A percentile compares a stretch with the other conserved stretches of the same genome.
phyloP scores from a whole-genome alignment of 2,329 filamentous ascomycete species.

The Aspergillus sp. region DNA sequence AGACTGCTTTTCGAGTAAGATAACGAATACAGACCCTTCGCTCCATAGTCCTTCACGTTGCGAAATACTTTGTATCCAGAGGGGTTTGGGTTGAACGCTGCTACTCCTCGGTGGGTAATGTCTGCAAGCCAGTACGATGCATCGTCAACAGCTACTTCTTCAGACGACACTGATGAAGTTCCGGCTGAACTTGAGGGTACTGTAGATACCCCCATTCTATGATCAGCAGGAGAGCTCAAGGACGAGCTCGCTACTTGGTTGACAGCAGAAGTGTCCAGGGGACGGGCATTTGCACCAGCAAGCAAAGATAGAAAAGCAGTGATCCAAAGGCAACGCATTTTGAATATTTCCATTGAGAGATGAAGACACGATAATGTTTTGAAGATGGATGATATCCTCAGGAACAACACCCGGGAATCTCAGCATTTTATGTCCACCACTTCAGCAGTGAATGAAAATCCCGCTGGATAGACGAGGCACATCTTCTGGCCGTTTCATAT shows the following conservation, averaged over 20 bases:
- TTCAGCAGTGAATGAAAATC: no score
- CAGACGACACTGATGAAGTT: neutral
- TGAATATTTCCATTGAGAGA: neutral
- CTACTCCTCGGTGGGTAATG: conserved; percentile 28
- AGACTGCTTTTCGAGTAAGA: neutral
- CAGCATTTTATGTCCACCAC: no score
- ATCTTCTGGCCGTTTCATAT: no score
- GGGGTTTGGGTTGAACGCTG: conserved; percentile 21
- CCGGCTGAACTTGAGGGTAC: neutral
- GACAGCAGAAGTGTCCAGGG: conserved; percentile 5
- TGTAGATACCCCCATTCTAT: conserved; percentile 3
- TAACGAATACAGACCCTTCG: conserved; percentile 16
- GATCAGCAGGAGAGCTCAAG: conserved; percentile 1
- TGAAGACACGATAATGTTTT: no score
- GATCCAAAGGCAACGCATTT: neutral
- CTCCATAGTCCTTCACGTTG: conserved; percentile 28
- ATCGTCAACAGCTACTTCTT: conserved; percentile 4
- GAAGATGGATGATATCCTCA: no score
- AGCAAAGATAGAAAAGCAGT: conserved; percentile 1
- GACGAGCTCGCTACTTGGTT: conserved; percentile 5
- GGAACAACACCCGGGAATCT: no score
- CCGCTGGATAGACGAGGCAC: no score
- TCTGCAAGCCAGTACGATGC: conserved; percentile 26
- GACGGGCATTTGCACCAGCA: conserved; percentile 5
- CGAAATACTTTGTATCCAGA: conserved; percentile 22